A percentile compares a stretch with the other conserved stretches of the same genome.
Evolutionary conservation across 768 basidiomycete genomes (phyloP).

Genomic region (Pilatotrama ljubarskyi): DNA sequence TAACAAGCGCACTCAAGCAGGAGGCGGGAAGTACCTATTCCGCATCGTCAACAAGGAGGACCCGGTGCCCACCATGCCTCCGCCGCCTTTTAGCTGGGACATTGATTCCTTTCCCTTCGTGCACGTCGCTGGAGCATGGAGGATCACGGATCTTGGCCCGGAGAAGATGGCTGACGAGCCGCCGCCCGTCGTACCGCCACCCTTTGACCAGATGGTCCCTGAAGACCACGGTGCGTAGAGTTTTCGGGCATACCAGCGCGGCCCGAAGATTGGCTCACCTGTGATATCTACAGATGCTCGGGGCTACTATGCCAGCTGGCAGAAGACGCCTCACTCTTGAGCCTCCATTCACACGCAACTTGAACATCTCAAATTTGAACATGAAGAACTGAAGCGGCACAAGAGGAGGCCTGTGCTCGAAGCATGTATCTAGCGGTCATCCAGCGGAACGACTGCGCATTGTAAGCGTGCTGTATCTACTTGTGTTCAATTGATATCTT

Average conservation of each 20-base stretch:
- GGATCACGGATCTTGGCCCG: background rate
- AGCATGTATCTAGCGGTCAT: too few relatives aligned
- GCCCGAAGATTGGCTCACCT: background rate
- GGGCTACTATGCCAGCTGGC: constrained; percentile 6
- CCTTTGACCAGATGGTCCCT: background rate
- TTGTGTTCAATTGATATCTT: too few relatives aligned
- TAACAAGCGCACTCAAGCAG: background rate
- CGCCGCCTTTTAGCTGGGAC: background rate
- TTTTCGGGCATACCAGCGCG: background rate
- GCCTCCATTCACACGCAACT: too few relatives aligned
- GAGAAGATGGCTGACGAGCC: constrained; percentile 4
- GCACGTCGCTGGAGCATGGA: constrained; percentile 6
- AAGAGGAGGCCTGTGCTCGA: too few relatives aligned
- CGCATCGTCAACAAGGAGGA: constrained; percentile 15
- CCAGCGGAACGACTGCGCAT: too few relatives aligned
- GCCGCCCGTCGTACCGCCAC: background rate
- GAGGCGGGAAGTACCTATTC: constrained; percentile 6
- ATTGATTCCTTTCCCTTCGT: constrained; percentile 4
- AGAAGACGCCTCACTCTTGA: constrained; percentile 3
- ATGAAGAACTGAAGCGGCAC: too few relatives aligned
- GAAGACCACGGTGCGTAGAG: background rate
- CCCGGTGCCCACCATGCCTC: constrained; percentile 6
- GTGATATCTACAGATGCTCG: background rate
- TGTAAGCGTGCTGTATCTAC: too few relatives aligned
- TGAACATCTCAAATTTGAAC: too few relatives aligned